Evolutionary conservation across 768 basidiomycete genomes (phyloP), one percentile per base, ranked within the genome.

Genomic region (Termitomyces sp.): DNA sequence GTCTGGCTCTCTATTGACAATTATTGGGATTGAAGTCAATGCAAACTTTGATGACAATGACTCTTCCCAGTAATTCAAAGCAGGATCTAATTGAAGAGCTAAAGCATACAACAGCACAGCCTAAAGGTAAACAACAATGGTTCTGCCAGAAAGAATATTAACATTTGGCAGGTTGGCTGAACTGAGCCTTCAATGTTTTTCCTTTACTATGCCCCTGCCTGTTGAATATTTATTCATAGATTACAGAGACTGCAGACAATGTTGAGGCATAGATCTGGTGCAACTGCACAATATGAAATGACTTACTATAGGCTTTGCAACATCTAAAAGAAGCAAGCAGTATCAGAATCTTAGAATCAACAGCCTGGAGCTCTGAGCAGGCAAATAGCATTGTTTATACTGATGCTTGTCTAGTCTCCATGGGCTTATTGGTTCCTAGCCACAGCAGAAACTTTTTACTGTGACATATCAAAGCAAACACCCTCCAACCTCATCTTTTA

Each of bases 181-280:
- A 78, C 47, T 79, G 76, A 76, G 57, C 64, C 0, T 65, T 80
- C 21, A 80, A 79, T 49, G 71, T 71, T 2, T 76, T 64, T 45
- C 77, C 77, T 0, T 56, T 71, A 0, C 62, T 80, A 0, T 61
- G 65, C 0, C 78, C 77, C 0, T 66, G 60, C 0, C 62, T 81
- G 0, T 70, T 54, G 14, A 57, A 62, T 0, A 3, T 78, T 0
- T 80, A 80, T 56, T 52, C 59, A 0, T 77, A 78, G 52, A 38
- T 59, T 9, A 35, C 53, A 2, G 44, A 12, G 7, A 25, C 27
- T 2, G 3, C 17, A 2, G 27, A 31, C 0, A 35, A 58, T 11
- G 14, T 43, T 0, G 40, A 60, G 17, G 62, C 62, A 0, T 23
- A 7, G 0, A 53, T 76, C 10, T 69, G 58, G 37, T 35, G 74